These are phyloP conservation scores for Globisporangium recalcitrans DNA, from an alignment of 352 stramenopile genomes.

Conservation along the genomic window DNA sequence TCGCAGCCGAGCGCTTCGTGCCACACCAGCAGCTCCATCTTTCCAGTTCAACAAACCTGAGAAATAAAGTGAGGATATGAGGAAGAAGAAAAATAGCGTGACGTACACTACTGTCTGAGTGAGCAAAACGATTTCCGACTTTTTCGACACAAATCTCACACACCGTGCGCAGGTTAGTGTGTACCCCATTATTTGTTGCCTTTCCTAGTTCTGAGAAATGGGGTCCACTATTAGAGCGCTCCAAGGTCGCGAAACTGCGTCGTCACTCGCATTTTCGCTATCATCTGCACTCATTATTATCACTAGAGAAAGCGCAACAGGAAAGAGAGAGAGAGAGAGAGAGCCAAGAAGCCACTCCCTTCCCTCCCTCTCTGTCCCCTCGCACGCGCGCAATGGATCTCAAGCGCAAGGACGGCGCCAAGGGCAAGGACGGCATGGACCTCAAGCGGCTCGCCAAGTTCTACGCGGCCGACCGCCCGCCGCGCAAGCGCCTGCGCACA, in stretches of 20 bases:
- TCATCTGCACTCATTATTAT: too few relatives aligned
- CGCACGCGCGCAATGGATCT: slow-evolving; percentile 8
- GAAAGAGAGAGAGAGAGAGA: background rate
- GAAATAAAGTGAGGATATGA: too few relatives aligned
- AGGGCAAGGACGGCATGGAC: slow-evolving; percentile 6
- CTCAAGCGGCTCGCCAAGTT: slow-evolving; percentile 85
- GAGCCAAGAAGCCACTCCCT: background rate
- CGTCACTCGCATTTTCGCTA: slow-evolving; percentile 1
- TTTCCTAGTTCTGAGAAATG: too few relatives aligned
- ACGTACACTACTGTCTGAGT: too few relatives aligned
- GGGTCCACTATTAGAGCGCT: too few relatives aligned
- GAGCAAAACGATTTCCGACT: too few relatives aligned
- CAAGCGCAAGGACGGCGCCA: slow-evolving; percentile 10
- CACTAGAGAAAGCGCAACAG: background rate
- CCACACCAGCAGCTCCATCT: slow-evolving; percentile 56
- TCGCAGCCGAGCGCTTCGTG: slow-evolving; percentile 57
- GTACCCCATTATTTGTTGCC: too few relatives aligned
- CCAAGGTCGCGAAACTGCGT: too few relatives aligned
- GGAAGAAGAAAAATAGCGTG: too few relatives aligned
- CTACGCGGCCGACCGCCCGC: slow-evolving; percentile 73
- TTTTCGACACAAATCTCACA: too few relatives aligned
- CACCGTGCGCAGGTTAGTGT: too few relatives aligned
- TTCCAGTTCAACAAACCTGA: background rate
- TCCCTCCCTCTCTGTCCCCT: background rate
- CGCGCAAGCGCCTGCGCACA: slow-evolving; percentile 78